Percentiles rank a stretch among this genome's conserved stretches.
These are phyloP conservation scores for Trichoderma atroviride DNA, from an alignment of 2,329 filamentous ascomycete genomes.

Conservation along the genomic window DNA sequence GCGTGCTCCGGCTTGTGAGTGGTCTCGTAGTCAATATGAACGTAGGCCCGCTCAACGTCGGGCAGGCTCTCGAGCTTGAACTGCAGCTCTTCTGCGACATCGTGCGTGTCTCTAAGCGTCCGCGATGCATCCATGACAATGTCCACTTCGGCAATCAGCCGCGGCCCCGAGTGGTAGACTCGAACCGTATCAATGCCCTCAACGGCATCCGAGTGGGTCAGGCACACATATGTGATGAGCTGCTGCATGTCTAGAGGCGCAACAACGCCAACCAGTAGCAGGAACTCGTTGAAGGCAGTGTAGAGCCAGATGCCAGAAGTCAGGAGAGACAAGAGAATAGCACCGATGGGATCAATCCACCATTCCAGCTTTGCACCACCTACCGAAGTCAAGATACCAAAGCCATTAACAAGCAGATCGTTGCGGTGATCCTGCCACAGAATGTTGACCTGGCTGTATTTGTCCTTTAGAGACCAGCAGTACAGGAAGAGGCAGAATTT, in stretches of 20 bases:
- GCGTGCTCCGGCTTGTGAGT: slow-evolving; percentile 87
- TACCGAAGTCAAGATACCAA: slow-evolving; percentile 89
- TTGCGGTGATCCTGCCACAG: slow-evolving; percentile 98
- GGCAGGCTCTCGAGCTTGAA: slow-evolving; percentile 91
- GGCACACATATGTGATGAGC: slow-evolving; percentile 86
- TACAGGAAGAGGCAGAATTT: slow-evolving; percentile 86
- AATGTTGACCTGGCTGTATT: slow-evolving; percentile 89
- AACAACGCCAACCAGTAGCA: slow-evolving; percentile 86
- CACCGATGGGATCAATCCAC: slow-evolving; percentile 95
- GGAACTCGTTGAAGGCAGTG: slow-evolving; percentile 86
- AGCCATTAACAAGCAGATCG: slow-evolving; percentile 94
- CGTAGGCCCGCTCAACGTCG: slow-evolving; percentile 90
- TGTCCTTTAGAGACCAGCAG: slow-evolving; percentile 87
- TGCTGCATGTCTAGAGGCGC: slow-evolving; percentile 85
- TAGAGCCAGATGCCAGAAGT: slow-evolving; percentile 81
- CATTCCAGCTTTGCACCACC: slow-evolving; percentile 84
- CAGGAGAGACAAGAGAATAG: slow-evolving; percentile 77
- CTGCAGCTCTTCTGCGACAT: slow-evolving; percentile 91
- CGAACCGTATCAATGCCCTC: slow-evolving; percentile 91
- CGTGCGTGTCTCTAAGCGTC: slow-evolving; percentile 78
- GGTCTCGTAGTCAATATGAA: slow-evolving; percentile 97
- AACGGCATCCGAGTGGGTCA: slow-evolving; percentile 85
- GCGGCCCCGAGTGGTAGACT: slow-evolving; percentile 85
- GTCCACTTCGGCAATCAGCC: slow-evolving; percentile 93
- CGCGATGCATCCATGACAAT: slow-evolving; percentile 84